These are phyloP conservation scores for Teunomyces stri DNA, from an alignment of 805 yeast genomes.

Conservation along the genomic window DNA sequence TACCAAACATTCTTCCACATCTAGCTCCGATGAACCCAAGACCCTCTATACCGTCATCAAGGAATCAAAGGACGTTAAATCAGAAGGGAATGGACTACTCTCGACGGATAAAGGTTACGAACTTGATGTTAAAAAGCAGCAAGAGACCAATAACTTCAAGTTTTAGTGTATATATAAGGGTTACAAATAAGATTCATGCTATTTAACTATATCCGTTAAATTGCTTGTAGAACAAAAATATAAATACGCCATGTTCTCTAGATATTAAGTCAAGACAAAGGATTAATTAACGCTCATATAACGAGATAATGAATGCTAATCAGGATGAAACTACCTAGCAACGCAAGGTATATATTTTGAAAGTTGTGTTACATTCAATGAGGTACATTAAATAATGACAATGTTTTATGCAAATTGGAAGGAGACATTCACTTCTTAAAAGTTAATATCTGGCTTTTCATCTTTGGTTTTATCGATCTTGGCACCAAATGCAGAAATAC, in stretches of 20 bases:
- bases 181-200: constrained; percentile 1
- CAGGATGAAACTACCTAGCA: constrained; percentile 2
- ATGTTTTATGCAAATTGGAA: constrained; percentile 11
- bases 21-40: constrained; percentile 5
- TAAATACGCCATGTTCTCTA: constrained; percentile 3
- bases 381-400: constrained; percentile 5
- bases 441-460: constrained; percentile 41
- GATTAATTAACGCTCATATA: not conserved
- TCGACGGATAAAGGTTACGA: constrained; percentile 14
- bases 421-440: constrained; percentile 13
- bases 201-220: constrained; percentile 1
- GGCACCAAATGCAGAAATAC: constrained; percentile 70
- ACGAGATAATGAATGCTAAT: not conserved
- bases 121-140: constrained; percentile 1
- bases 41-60: constrained; percentile 21
- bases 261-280: constrained; percentile 4
- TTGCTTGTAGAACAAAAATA: constrained; percentile 1
- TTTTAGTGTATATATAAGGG: constrained; percentile 3
- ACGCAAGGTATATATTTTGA: constrained; percentile 2
- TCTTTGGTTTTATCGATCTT: constrained; percentile 59
- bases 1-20: not conserved
- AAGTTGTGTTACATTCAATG: constrained; percentile 2
- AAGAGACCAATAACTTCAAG: constrained; percentile 8
- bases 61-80: constrained; percentile 12
- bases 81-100: constrained; percentile 9